Evolutionary conservation across 148 eudicot genomes (phyloP).

Genomic region (Vaccinium darrowii): DNA sequence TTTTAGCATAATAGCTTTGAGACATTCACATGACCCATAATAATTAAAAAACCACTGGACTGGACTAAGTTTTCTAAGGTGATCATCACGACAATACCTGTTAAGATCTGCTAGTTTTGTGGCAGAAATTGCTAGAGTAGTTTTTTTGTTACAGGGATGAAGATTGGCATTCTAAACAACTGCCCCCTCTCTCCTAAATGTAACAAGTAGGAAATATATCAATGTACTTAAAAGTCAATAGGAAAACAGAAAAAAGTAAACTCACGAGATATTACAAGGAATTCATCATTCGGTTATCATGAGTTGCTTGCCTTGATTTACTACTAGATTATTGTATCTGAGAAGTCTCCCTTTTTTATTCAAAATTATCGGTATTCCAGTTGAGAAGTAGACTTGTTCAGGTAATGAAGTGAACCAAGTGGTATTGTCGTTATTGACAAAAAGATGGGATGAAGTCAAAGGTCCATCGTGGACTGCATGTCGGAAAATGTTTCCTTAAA

Average conservation of each 20-base stretch:
- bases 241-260: not conserved
- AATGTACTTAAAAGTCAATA: not conserved
- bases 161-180: not conserved
- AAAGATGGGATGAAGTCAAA: not conserved
- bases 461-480: not conserved
- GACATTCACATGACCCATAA: not conserved
- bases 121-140: not conserved
- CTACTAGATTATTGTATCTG: not conserved
- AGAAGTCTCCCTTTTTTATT: not conserved
- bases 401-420: not conserved
- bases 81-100: not conserved
- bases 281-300: not conserved
- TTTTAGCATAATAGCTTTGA: not conserved
- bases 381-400: not conserved
- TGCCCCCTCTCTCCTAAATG: not conserved
- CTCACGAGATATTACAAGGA: not conserved
- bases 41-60: not conserved
- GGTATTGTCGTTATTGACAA: not conserved
- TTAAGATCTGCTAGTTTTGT: conserved; percentile 1
- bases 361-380: not conserved
- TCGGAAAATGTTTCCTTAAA: not conserved
- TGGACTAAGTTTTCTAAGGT: not conserved
- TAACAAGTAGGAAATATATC: not conserved
- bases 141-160: not conserved
- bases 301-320: not conserved